Evolutionary conservation across 768 basidiomycete species (phyloP), one percentile per base, ranked within the genome.

Genomic region (Podaxis rugospora): DNA sequence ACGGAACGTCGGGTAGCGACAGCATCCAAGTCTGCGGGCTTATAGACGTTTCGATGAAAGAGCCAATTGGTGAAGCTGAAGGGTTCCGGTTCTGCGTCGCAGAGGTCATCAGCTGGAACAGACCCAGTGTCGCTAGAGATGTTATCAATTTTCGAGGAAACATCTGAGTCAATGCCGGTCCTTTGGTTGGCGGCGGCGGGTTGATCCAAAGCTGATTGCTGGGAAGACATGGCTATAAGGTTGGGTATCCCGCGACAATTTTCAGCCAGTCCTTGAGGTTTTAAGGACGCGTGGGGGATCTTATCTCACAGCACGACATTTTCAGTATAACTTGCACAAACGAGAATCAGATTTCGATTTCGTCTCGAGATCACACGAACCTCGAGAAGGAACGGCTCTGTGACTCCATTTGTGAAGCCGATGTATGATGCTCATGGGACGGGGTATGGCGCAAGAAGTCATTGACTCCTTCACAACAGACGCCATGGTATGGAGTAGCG

Each of bases 1-100:
- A 84, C 79, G 1, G 81, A 82, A 6, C 79, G 77, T 27, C 72
- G 76, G n/a, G 84, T 84, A 4, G 82, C 74, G 51, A 75, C 76
- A 10, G 78, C 67, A 55, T 80, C 78, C 16, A 69, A 70, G 59
- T 77, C 73, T 11, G 64, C 36, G 2, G 65, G 61, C 10, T 65
- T 65, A 37, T 62, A 58, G 21, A 61, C 51, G n/a, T 67, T 61
- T 14, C 72, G 71, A 37, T 69, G 67, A 51, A 78, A 73, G 13
- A 78, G 62, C 67, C 67, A 78, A 60, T 73, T 65, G 53, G 70
- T 69, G 46, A 76, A 67, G 54, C 66, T 74, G 66, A 77, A 73
- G 6, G 75, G 73, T 51, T 67, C 66, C 0, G 76, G 74, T 51
- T 78, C 74, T 10, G 70, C 63, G 39, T 79, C 76, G 25, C 72